These are phyloP conservation scores for Arabis alpina DNA, from an alignment of 345 rosid species.

Conservation along the genomic window DNA sequence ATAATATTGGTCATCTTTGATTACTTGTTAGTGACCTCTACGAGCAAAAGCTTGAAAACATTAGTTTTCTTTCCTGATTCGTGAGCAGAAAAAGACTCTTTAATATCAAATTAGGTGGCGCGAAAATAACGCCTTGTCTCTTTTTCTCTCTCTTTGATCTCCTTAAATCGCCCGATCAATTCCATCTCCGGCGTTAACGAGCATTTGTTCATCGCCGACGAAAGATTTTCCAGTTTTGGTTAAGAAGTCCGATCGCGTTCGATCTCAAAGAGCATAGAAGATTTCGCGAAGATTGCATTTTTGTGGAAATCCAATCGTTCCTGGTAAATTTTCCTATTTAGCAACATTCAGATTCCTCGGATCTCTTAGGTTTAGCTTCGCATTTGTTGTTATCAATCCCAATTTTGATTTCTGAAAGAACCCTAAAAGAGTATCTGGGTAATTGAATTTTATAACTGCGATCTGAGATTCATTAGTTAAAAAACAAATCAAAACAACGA, in stretches of 20 bases:
- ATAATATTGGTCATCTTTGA: neutral
- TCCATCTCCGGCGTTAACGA: constrained; percentile 33
- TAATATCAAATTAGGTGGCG: constrained; percentile 65
- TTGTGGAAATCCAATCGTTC: neutral
- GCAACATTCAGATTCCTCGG: constrained; percentile 7
- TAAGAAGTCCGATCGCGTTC: constrained; percentile 13
- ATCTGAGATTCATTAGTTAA: constrained; percentile 24
- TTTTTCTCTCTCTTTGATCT: constrained; percentile 39
- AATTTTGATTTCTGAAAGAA: constrained; percentile 21
- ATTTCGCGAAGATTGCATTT: constrained; percentile 12
- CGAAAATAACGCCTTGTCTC: constrained; percentile 62
- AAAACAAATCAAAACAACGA: neutral
- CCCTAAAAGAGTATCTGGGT: constrained; percentile 35
- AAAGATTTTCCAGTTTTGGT: neutral
- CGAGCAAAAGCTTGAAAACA: neutral
- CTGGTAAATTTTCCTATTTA: constrained; percentile 13
- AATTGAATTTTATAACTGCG: neutral
- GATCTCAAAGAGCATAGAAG: constrained; percentile 23
- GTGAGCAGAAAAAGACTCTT: constrained; percentile 30
- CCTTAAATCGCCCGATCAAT: constrained; percentile 28
- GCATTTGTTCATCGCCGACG: constrained; percentile 26
- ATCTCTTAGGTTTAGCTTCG: constrained; percentile 26
- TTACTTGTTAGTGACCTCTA: constrained; percentile 22
- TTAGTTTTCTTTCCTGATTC: neutral
- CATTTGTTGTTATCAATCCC: constrained; percentile 19